A percentile compares a stretch with the other conserved stretches of the same genome.
Evolutionary conservation across 805 yeast species (phyloP).

Genomic region (Teunomyces lycoperdinae): DNA sequence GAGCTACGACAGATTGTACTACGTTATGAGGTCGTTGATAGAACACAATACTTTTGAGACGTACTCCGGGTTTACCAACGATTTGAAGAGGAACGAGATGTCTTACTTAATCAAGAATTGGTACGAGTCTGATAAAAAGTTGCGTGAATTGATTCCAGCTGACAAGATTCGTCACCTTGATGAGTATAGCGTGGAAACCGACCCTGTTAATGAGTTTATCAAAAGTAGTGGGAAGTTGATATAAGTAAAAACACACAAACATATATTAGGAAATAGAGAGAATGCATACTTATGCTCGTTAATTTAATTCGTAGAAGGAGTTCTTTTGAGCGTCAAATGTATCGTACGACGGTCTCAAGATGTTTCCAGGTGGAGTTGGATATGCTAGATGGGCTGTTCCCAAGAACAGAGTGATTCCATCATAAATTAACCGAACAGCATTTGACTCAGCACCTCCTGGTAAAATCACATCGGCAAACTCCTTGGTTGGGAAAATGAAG

Average conservation of each 20-base stretch:
- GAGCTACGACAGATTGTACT: constrained; percentile 61
- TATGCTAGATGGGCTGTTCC: constrained; percentile 5
- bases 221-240: constrained; percentile 14
- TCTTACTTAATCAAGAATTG: constrained; percentile 60
- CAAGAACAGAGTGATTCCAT: constrained; percentile 51
- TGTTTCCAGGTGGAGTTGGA: constrained; percentile 15
- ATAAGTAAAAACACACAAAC: constrained; percentile 2
- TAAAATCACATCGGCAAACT: constrained; percentile 68
- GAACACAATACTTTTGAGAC: constrained; percentile 56
- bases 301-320: constrained; percentile 43
- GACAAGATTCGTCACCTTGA: constrained; percentile 44
- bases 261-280: background rate
- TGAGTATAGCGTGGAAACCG: constrained; percentile 49
- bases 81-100: constrained; percentile 51
- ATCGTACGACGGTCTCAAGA: constrained; percentile 26
- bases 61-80: constrained; percentile 44
- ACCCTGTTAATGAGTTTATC: constrained; percentile 48
- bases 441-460: constrained; percentile 65
- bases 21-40: constrained; percentile 57
- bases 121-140: constrained; percentile 62
- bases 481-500: constrained; percentile 66
- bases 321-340: constrained; percentile 32
- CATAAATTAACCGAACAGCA: constrained; percentile 60
- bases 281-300: constrained; percentile 5
- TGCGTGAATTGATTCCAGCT: constrained; percentile 53